A percentile compares a stretch with the other conserved stretches of the same genome.
phyloP scores from a whole-genome alignment of 768 basidiomycete genomes.

The Podaxis sp. region DNA sequence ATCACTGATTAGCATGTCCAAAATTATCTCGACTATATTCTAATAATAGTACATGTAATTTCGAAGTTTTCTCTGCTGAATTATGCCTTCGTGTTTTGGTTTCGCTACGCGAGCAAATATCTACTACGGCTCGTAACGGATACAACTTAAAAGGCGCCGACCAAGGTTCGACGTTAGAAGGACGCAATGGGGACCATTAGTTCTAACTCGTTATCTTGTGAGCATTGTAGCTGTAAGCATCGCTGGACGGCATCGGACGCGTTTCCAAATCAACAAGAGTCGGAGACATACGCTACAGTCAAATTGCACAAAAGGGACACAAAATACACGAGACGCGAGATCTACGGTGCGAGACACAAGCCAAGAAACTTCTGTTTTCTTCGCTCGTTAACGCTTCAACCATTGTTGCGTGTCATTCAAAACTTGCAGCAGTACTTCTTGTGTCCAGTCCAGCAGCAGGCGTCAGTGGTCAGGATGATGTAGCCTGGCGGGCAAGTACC shows the following conservation, averaged over 20 bases:
- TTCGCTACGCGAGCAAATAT: neutral
- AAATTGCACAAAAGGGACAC: neutral
- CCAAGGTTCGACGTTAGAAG: neutral
- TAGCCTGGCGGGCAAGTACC: too few relatives aligned
- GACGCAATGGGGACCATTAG: too few relatives aligned
- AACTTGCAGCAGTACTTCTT: too few relatives aligned
- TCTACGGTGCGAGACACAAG: neutral
- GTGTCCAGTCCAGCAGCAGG: too few relatives aligned
- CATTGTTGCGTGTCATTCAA: neutral
- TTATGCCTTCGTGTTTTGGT: neutral
- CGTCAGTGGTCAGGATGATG: too few relatives aligned
- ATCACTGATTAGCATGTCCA: too few relatives aligned
- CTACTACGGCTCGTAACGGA: too few relatives aligned
- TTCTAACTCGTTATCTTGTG: too few relatives aligned
- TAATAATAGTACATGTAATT: neutral
- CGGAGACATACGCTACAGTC: neutral
- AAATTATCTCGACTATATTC: neutral
- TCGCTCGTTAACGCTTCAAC: neutral
- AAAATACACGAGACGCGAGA: too few relatives aligned
- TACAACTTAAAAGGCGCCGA: neutral
- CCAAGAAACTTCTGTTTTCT: neutral
- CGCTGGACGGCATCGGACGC: too few relatives aligned
- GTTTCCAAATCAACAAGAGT: neutral
- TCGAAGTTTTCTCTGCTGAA: neutral
- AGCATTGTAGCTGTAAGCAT: too few relatives aligned